A percentile compares a stretch with the other conserved stretches of the same genome.
Evolutionary conservation across 768 basidiomycete species (phyloP).

Genomic region (Cystofilobasidium bisporidii): DNA sequence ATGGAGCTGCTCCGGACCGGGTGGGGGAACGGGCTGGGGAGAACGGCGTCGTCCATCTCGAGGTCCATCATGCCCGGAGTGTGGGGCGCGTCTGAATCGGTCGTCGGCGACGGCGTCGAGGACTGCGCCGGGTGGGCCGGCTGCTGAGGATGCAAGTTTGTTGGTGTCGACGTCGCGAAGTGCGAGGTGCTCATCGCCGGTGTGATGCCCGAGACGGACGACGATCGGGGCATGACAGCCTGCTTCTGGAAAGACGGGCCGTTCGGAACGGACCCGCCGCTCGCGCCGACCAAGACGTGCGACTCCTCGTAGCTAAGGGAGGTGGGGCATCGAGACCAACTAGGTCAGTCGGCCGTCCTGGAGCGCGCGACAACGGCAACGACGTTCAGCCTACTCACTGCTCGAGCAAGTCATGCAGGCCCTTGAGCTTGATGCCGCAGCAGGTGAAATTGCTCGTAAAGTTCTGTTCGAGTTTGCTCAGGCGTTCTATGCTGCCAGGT

Average conservation of each 20-base stretch:
- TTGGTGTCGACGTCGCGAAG: slow-evolving; percentile 25
- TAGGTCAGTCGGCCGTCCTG: not conserved
- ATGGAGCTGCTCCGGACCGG: slow-evolving; percentile 18
- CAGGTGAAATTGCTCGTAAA: slow-evolving; percentile 64
- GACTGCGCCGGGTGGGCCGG: not conserved
- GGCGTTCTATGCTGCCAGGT: slow-evolving; percentile 19
- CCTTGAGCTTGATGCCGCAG: slow-evolving; percentile 67
- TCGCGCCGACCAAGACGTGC: slow-evolving; percentile 49
- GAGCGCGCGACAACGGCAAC: not conserved
- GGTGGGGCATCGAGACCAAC: not conserved
- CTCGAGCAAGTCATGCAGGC: slow-evolving; percentile 74
- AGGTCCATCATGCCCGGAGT: slow-evolving; percentile 29
- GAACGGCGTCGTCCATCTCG: slow-evolving; percentile 47
- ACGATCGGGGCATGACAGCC: slow-evolving; percentile 4
- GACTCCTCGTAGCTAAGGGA: slow-evolving; percentile 59
- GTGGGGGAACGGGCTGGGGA: slow-evolving; percentile 35
- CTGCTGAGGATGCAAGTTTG: not conserved
- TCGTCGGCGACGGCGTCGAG: slow-evolving; percentile 27
- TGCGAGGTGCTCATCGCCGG: slow-evolving; percentile 4
- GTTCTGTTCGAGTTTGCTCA: slow-evolving; percentile 28
- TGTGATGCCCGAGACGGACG: slow-evolving; percentile 1
- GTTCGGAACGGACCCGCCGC: slow-evolving; percentile 23
- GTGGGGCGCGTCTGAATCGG: slow-evolving; percentile 29
- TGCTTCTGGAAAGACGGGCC: slow-evolving; percentile 28
- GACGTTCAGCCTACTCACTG: slow-evolving; percentile 42